Conservation (phyloP, 192 early-diverging fungal genomes). For the Linnemannia zychae region DNA sequence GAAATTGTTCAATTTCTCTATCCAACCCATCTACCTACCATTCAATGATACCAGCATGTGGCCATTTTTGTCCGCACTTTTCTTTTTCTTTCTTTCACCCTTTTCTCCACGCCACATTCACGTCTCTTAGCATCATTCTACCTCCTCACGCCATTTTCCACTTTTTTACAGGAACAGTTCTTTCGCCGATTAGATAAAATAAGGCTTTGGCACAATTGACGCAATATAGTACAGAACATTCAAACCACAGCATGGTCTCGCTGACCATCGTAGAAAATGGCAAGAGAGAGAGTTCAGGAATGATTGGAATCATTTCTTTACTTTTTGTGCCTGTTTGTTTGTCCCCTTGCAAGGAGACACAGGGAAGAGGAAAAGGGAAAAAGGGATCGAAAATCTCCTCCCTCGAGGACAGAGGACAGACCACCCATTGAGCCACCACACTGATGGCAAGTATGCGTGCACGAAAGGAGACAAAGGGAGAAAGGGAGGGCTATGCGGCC, state of each 20-base stretch:
- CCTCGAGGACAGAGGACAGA: background rate
- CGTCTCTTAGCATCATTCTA: background rate
- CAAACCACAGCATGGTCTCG: background rate
- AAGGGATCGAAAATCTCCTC: background rate
- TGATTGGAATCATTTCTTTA: constrained; percentile 30
- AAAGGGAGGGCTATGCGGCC: background rate
- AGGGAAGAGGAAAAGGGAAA: background rate
- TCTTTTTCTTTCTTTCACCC: background rate
- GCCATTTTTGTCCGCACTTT: background rate
- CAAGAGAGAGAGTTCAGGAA: constrained; percentile 11
- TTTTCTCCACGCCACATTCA: background rate
- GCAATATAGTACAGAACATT: background rate
- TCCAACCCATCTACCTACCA: background rate
- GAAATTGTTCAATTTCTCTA: background rate
- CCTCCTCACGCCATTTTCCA: background rate
- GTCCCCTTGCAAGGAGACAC: constrained; percentile 9
- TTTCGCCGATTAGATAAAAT: background rate
- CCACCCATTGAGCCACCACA: background rate
- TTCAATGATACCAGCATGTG: constrained; percentile 6
- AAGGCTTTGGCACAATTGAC: background rate
- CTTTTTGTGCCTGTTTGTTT: background rate
- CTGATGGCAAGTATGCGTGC: background rate
- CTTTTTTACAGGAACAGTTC: background rate
- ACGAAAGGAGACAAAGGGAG: background rate
- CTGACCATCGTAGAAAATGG: no score